These are phyloP conservation scores for Penicillium aurantiogriseum DNA, from an alignment of 2,329 filamentous ascomycete species.

Conservation along the genomic window DNA sequence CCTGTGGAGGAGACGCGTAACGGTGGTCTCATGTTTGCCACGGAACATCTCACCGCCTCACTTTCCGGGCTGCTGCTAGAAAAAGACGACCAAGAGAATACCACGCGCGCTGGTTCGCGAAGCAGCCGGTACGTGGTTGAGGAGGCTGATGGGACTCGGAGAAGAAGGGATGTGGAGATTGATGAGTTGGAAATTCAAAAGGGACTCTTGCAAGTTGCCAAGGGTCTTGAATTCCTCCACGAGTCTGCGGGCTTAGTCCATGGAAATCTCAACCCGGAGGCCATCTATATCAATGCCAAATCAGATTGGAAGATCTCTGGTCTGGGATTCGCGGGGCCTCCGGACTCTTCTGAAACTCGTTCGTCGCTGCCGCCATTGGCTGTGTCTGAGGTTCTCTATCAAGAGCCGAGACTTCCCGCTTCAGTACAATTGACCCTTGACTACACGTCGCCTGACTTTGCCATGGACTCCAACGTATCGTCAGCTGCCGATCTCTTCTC, in stretches of 20 bases:
- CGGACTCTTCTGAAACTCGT: slow-evolving; percentile 70
- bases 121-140: slow-evolving; percentile 79
- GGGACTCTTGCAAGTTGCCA: slow-evolving; percentile 85
- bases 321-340: slow-evolving; percentile 82
- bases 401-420: slow-evolving; percentile 78
- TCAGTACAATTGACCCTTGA: slow-evolving; percentile 87
- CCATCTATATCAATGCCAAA: slow-evolving; percentile 92
- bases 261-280: slow-evolving; percentile 89
- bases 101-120: slow-evolving; percentile 65
- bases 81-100: slow-evolving; percentile 81
- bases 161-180: slow-evolving; percentile 81
- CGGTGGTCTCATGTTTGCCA: slow-evolving; percentile 92
- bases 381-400: slow-evolving; percentile 77
- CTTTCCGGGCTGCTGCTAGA: slow-evolving; percentile 77
- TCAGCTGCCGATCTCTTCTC: slow-evolving; percentile 89
- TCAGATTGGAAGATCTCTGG: slow-evolving; percentile 98
- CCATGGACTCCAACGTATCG: slow-evolving; percentile 84
- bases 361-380: slow-evolving; percentile 77
- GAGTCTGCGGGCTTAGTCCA: slow-evolving; percentile 93
- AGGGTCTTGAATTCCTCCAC: slow-evolving; percentile 91
- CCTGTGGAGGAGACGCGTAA: slow-evolving; percentile 91
- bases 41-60: slow-evolving; percentile 87
- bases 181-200: slow-evolving; percentile 98
- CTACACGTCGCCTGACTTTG: slow-evolving; percentile 91
- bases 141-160: slow-evolving; percentile 69